Evolutionary conservation across 345 rosid species (phyloP).

Genomic region (Gossypium sturtianum): DNA sequence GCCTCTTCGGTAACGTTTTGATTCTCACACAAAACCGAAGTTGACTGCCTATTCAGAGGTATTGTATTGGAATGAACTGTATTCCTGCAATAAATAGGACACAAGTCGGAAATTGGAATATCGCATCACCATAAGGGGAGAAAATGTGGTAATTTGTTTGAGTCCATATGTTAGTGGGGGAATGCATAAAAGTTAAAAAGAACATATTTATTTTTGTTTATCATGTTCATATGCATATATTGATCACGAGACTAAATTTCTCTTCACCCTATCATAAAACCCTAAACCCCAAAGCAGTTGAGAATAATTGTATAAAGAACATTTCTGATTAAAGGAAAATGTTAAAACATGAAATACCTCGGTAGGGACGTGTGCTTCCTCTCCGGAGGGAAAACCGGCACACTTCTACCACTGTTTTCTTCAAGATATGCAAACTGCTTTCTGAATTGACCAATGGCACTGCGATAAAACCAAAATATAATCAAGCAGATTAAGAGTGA

Average conservation of each 20-base stretch:
- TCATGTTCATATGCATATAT: neutral
- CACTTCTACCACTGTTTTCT: constrained; percentile 82
- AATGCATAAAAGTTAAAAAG: neutral
- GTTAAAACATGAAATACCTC: constrained; percentile 20
- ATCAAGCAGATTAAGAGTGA: neutral
- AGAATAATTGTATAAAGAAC: neutral
- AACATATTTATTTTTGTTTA: neutral
- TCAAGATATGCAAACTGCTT: constrained; percentile 92
- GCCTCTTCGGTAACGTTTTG: constrained; percentile 39
- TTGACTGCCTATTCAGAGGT: constrained; percentile 40
- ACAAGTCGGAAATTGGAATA: neutral
- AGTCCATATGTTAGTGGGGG: neutral
- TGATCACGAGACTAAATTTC: neutral
- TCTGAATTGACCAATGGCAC: constrained; percentile 87
- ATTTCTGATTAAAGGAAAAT: neutral
- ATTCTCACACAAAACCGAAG: constrained; percentile 33
- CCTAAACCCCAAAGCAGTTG: neutral
- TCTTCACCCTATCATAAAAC: neutral
- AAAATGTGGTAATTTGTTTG: neutral
- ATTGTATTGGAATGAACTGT: constrained; percentile 49
- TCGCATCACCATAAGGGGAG: neutral
- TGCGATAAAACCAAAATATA: constrained; percentile 29
- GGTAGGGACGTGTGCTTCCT: constrained; percentile 74
- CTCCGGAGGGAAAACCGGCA: constrained; percentile 73
- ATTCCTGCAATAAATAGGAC: constrained; percentile 26